Evolutionary conservation across 2,329 filamentous ascomycete species (phyloP).

Genomic region (Raffaelea albimanens): DNA sequence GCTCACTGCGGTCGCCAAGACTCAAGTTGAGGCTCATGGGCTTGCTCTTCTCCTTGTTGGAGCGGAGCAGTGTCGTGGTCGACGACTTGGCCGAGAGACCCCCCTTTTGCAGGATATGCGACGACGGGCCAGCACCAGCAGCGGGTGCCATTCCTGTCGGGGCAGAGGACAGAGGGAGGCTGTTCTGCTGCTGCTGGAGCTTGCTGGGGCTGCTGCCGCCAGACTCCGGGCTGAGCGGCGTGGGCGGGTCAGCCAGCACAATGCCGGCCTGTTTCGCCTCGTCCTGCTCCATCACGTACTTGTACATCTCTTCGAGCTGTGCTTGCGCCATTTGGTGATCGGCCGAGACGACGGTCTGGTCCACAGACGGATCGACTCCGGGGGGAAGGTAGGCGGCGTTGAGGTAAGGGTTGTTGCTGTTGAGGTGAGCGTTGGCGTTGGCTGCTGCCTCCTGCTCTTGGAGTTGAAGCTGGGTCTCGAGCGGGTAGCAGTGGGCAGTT

Average conservation of each 20-base stretch:
- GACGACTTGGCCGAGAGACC: too few species aligned
- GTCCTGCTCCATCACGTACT: conserved; percentile 85
- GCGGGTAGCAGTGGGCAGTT: too few species aligned
- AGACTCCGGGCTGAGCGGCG: conserved; percentile 18
- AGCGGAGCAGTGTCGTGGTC: conserved; percentile 20
- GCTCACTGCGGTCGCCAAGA: neutral
- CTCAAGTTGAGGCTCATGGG: conserved; percentile 40
- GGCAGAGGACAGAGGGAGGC: too few species aligned
- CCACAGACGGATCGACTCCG: conserved; percentile 62
- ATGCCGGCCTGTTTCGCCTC: conserved; percentile 51
- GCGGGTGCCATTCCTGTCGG: conserved; percentile 4
- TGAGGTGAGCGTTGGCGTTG: too few species aligned
- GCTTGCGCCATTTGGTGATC: conserved; percentile 68
- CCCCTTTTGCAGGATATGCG: conserved; percentile 5
- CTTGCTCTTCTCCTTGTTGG: conserved; percentile 38
- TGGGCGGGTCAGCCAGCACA: conserved; percentile 32
- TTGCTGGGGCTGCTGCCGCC: neutral
- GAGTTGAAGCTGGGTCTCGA: conserved; percentile 4
- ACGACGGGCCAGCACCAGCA: conserved; percentile 9
- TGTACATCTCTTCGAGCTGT: conserved; percentile 86
- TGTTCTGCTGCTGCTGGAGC: neutral
- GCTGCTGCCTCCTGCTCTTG: too few species aligned
- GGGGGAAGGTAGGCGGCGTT: conserved; percentile 36
- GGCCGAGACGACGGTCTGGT: conserved; percentile 64
- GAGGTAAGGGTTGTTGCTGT: conserved; percentile 27